Conservation (phyloP, 2,329 filamentous ascomycete genomes). For the Fusarium heterosporum region DNA sequence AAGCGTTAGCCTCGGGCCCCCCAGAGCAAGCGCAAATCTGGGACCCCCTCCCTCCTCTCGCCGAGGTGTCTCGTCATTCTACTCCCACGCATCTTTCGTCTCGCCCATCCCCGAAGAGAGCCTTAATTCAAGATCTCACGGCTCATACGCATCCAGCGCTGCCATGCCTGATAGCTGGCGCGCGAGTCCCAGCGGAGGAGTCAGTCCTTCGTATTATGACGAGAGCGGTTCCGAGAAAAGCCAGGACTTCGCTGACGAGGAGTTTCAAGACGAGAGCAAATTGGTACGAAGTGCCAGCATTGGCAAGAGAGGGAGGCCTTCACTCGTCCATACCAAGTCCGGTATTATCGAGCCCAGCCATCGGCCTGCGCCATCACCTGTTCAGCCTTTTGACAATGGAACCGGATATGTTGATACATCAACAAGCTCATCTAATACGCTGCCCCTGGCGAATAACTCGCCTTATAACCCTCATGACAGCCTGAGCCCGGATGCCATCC, state of each 20-base stretch:
- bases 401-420: slow-evolving; percentile 61
- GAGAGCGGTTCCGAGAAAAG: slow-evolving; percentile 61
- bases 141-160: slow-evolving; percentile 77
- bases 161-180: slow-evolving; percentile 78
- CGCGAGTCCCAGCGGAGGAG: slow-evolving; percentile 57
- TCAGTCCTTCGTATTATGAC: slow-evolving; percentile 62
- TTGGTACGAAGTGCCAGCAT: slow-evolving; percentile 72
- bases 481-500: slow-evolving; percentile 60
- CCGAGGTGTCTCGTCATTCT: slow-evolving; percentile 72
- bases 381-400: slow-evolving; percentile 58
- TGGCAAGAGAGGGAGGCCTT: slow-evolving; percentile 69
- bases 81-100: slow-evolving; percentile 74
- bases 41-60: slow-evolving; percentile 71
- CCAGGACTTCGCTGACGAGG: slow-evolving; percentile 56
- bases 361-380: slow-evolving; percentile 53
- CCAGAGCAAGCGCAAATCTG: slow-evolving; percentile 64
- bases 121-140: slow-evolving; percentile 66
- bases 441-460: slow-evolving; percentile 47
- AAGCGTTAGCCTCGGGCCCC: slow-evolving; percentile 60
- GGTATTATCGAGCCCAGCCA: slow-evolving; percentile 16
- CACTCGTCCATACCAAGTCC: slow-evolving; percentile 60
- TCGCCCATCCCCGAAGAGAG: slow-evolving; percentile 82
- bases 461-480: slow-evolving; percentile 30
- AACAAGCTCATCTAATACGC: slow-evolving; percentile 59
- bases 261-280: slow-evolving; percentile 66